Evolutionary conservation across 768 basidiomycete species (phyloP), one percentile per base, ranked within the genome.

Genomic region (Solioccasus polychromus): DNA sequence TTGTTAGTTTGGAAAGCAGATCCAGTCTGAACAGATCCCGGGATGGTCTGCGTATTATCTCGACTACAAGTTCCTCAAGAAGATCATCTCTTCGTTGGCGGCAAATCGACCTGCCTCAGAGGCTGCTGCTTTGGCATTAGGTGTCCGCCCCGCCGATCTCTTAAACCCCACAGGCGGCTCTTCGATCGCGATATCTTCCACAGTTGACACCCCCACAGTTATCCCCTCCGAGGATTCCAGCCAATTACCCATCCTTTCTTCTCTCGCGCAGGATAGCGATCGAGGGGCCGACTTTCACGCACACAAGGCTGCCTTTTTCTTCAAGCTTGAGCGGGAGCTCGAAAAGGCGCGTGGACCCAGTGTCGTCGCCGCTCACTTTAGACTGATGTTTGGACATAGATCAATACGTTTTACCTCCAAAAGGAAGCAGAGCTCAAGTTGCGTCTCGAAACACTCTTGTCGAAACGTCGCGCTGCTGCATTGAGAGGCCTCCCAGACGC

Each of bases 41-140:
- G 95, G 94, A 71, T 99, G 95, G 95, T 91, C 90, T 23, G 65
- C 75, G 34, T 91, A 90, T 73, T 98, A 98, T 70, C 82, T 97
- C 48, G 94, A 98, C 71, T 99, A 99, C 80, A 99, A 99, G 74
- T 88, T 87, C 59, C 77, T 96, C 64, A 96, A 96, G 73, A 92
- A 98, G 78, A 97, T 98, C 60, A 93, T 99, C 59, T 95, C 94
- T 50, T 96, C 94, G 12, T 80, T 97, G 50, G 83, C 84, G 40
- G 86, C 89, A 24, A 89, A 92, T 65, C 82, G 90, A 47, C 91
- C 92, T 7, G 89, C 88, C 38, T 85, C 91, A 8, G 92, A 96
- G 66, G 90, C 91, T 19, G 90, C 91, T 25, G 80, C 89, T 19
- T 72, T 96, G 43, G 90, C 91, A 11, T 72, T 88, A 39, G 91